Evolutionary conservation across 345 rosid genomes (phyloP).

Genomic region (Jatropha curcas): DNA sequence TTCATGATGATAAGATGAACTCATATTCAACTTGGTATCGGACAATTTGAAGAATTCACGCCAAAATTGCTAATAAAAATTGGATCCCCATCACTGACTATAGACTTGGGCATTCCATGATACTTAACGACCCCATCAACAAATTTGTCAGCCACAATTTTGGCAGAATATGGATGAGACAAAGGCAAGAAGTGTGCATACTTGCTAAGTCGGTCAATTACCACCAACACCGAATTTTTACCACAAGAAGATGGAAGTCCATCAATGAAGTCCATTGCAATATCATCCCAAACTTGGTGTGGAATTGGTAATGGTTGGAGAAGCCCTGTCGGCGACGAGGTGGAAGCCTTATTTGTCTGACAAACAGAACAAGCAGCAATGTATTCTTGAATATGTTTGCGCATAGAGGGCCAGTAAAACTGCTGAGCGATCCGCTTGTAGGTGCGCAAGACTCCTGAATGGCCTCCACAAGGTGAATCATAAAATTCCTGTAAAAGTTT

Average conservation of each 20-base stretch:
- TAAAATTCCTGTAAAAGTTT: too few species aligned
- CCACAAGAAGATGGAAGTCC: not conserved
- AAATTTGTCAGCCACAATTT: not conserved
- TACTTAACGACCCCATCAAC: not conserved
- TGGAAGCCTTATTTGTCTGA: not conserved
- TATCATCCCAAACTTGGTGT: not conserved
- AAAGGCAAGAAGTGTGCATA: fast-evolving
- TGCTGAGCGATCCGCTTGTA: slow-evolving; percentile 3
- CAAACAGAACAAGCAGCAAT: not conserved
- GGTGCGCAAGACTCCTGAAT: not conserved
- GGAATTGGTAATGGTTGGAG: not conserved
- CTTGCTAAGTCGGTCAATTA: not conserved
- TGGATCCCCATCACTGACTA: not conserved
- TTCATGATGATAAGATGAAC: not conserved
- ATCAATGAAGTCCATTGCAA: not conserved
- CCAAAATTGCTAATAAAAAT: not conserved
- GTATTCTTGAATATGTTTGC: not conserved
- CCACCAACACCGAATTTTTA: not conserved
- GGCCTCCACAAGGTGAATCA: not conserved
- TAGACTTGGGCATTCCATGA: not conserved
- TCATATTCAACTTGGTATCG: not conserved
- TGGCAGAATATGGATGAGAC: not conserved
- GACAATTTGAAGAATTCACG: not conserved
- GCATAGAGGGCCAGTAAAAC: not conserved
- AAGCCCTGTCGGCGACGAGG: not conserved